Percentiles rank a stretch among this genome's conserved stretches.
Evolutionary conservation across 139 green algal genomes (phyloP).

Genomic region (Chlorella sp.): DNA sequence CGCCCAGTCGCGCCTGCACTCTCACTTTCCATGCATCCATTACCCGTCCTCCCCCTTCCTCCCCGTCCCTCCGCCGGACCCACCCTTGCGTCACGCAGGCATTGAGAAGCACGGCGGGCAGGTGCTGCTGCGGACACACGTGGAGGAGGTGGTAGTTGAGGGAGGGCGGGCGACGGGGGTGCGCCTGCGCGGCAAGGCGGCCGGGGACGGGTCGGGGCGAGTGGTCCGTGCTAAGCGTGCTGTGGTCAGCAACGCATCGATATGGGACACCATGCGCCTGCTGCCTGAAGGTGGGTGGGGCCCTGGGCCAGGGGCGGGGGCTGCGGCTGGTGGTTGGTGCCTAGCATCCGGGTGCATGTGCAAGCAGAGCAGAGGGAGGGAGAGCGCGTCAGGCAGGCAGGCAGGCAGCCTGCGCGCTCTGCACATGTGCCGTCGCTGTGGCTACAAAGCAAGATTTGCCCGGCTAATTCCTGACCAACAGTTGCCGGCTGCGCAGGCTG

Average conservation of each 20-base stretch:
- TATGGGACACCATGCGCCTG: conserved; percentile 92
- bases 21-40: no score
- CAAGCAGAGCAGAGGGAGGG: no score
- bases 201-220: neutral
- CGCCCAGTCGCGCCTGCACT: neutral
- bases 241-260: conserved; percentile 88
- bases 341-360: no score
- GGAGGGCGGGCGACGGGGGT: conserved; percentile 9
- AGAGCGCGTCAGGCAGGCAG: no score
- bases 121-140: conserved; percentile 81
- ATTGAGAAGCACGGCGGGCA: conserved; percentile 88
- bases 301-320: neutral
- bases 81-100: neutral
- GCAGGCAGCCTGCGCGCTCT: no score
- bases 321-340: no score
- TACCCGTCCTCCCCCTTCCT: no score
- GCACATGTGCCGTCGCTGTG: no score
- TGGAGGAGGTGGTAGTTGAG: conserved; percentile 81
- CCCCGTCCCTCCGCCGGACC: neutral
- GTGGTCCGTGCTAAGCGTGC: conserved; percentile 58
- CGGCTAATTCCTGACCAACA: no score
- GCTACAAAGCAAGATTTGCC: no score
- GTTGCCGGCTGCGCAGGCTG: no score
- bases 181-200: conserved; percentile 16
- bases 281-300: conserved; percentile 61